Base-by-base conservation (phyloP, 1,139 yeast species). In the Blastobotrys ciferrii region DNA sequence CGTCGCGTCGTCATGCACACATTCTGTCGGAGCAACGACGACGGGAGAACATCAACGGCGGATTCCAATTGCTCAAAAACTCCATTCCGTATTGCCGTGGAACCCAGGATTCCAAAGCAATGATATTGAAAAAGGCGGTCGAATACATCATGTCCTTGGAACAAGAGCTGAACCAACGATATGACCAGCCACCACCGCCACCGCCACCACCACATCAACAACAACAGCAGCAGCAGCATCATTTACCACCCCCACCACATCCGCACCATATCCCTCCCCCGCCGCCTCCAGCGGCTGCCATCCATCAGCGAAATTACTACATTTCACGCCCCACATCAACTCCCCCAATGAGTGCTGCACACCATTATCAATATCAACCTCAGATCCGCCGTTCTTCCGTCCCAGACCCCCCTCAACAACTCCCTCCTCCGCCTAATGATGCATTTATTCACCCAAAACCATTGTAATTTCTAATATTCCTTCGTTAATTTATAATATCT, bases 11-110 rank as follows among this genome's bases (percentile, higher is more conserved):
- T 3, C 66, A 65, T 46, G 69, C 67, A 7, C 77, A 73, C 55
- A 73, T 72, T 46, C 62, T 71, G 32, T 70, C 75, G 3, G 77
- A 73, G 53, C 76, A 73, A 55, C 62, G 76, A 42, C 64, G 76
- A 31, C 61, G 77, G 37, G 76, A 72, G 49, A 68, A 69, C 53
- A 73, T 73, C 49, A 72, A 72, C 42, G 76, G 73, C 41, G 77
- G 77, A 14, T 73, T 73, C 54, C 67, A 69, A 42, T 64, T 64
- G 48, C 59, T 73, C 32, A 67, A 68, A 48, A 58, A 61, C 43
- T 59, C 70, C 1, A 74, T 73, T 11, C 77, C 77, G 3, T 64
- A 66, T 25, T 64, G 74, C 48, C 61, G 70, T 32, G 68, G 71
- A n/a, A 65, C 72, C 4, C 72, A 69, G 53, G 76, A 71, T 51